Percentiles rank a stretch among this genome's conserved stretches.
phyloP scores from a whole-genome alignment of 192 early-diverging fungal genomes.

The Coemansia sp. region DNA sequence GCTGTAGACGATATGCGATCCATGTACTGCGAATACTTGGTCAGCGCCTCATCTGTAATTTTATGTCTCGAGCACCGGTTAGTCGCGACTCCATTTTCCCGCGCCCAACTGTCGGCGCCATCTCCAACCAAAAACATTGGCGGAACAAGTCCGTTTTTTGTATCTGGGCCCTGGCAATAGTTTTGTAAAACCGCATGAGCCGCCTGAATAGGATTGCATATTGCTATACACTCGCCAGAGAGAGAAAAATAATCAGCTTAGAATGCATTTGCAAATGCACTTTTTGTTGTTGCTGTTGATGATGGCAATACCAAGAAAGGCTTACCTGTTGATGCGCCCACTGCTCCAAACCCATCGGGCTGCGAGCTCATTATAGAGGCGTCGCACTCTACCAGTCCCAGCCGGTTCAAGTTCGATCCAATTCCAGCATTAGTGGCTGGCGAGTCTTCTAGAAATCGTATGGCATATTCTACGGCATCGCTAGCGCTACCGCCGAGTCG shows the following conservation, averaged over 20 bases:
- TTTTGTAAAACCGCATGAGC: conserved; percentile 58
- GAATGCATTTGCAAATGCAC: not conserved
- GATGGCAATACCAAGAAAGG: no score
- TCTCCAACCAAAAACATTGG: conserved; percentile 62
- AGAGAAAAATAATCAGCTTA: not conserved
- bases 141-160: conserved; percentile 51
- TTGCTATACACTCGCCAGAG: conserved; percentile 26
- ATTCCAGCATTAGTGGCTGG: conserved; percentile 64
- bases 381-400: conserved; percentile 83
- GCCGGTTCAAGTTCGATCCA: conserved; percentile 81
- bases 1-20: not conserved
- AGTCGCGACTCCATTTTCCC: conserved; percentile 8
- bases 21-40: conserved; percentile 29
- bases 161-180: conserved; percentile 8
- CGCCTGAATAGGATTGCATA: conserved; percentile 70
- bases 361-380: conserved; percentile 76
- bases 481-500: conserved; percentile 8
- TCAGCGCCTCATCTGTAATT: conserved; percentile 22
- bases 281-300: conserved; percentile 14
- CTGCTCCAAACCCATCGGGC: conserved; percentile 73
- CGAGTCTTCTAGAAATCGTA: conserved; percentile 49
- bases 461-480: conserved; percentile 31
- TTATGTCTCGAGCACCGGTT: conserved; percentile 14
- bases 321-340: conserved; percentile 69
- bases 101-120: conserved; percentile 60